Base-by-base conservation (phyloP, 805 yeast genomes). In the Monosporozyma aerobia region DNA sequence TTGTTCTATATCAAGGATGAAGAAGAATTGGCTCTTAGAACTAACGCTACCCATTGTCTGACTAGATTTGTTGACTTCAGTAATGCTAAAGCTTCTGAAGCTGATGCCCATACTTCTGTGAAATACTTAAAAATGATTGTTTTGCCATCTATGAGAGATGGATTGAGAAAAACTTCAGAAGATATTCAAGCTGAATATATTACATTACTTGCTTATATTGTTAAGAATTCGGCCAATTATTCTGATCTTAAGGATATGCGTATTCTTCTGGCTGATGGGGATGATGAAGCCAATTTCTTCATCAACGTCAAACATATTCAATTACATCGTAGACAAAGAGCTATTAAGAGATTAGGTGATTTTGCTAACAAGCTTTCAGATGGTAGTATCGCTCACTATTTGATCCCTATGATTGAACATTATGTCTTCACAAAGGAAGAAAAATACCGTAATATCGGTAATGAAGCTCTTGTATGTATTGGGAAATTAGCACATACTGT, bases 221-320 rank as follows among this genome's bases (percentile, higher is more conserved):
- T 89, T 13, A 69, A 71, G 22, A 58, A 74, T 40, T 64, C 79
- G 7, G 68, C 69, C 39, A 69, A 74, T 58, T 69, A 67, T 53
- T 70, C 71, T 3, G 88, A 79, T 2, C 70, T 89, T 39, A 71
- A 73, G 25, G 92, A 86, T 59, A 75, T 90, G 90, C 76, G 78
- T 53, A 73, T 78, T 1, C 69, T 92, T 41, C 68, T 83, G 1
- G 77, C 73, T 60, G 74, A 77, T 50, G 83, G 83, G 44, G 95
- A 89, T 59, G 92, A 83, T 39, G 97, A 90, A 60, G 85, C 89
- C 3, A 83, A 88, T 67, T 86, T 88, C 63, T 88, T 88, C 69
- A 65, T 71, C 44, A 89, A 90, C 60, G 75, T 94, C 48, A 77
- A 77, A 54, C 97, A 92, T 66, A 82, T 92, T 39, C 99, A 92